Evolutionary conservation across 768 basidiomycete genomes (phyloP), one percentile per base, ranked within the genome.

Genomic region (Roridomyces roridus): DNA sequence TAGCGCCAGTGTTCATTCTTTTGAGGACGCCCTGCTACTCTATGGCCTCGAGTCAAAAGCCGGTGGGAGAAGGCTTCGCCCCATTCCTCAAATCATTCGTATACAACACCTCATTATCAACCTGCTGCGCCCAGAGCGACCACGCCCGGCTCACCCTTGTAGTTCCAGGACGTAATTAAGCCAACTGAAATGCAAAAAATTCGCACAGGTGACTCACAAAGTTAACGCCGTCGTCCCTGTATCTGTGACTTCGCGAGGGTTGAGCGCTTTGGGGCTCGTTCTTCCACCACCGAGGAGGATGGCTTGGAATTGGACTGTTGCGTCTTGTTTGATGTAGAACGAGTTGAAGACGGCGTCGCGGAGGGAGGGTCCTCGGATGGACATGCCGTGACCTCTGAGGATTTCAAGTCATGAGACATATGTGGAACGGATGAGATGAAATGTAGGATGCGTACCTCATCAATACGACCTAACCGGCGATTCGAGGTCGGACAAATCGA

Each of bases 361-460:
- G 17, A 67, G 8, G 18, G 60, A 62, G 11, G 44, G 15, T 3
- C 51, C 57, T 18, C 61, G 63, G 20, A 67, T 44, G 10, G 65
- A 63, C 63, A 67, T 64, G 5, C 65, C 65, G 35, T 67, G 65
- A 15, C 65, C 65, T 47, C 51, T 56, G 29, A 0, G 3, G 20
- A 37, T 34, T 18, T 12, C 3, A 15, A 6, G 11, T 20, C 9
- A 15, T 24, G 12, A 39, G 5, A 8, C 23, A 51, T 24, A 17
- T 23, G 23, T 14, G n/a, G 15, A 4, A 20, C 21, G 12, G 5
- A 5, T 12, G 26, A 12, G 5, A 15, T 12, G 5, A 34, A 9
- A 28, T 20, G 9, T 14, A 2, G n/a, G 15, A 12, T 26, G 11
- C 18, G 18, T 40, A 57, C 57, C 55, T 42, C 65, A 67, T 67